Evolutionary conservation across 768 basidiomycete species (phyloP), one percentile per base, ranked within the genome.

Genomic region (Xerocomus spinulosus): DNA sequence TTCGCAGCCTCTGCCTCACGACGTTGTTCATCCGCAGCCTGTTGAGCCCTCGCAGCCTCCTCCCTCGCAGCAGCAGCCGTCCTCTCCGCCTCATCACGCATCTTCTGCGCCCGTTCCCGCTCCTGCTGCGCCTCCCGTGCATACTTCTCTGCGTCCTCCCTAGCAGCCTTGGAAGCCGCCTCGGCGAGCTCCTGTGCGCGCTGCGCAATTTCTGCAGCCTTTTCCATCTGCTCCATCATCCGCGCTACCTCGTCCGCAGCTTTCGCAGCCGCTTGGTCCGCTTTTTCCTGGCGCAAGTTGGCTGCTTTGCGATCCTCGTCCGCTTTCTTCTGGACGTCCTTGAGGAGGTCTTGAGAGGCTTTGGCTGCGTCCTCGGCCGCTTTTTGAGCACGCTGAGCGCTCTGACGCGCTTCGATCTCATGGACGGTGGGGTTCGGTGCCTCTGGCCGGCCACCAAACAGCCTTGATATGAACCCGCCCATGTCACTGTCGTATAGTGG

Each of bases 1-100:
- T 36, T 63, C 0, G 46, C 54, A 1, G 47, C 49, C 37, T 51
- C 52, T 1, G 63, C 61, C 5, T 51, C 41, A 12, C 39, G 48
- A 13, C 51, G 53, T n/a, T 63, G 55, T n/a, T 54, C 58, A 9
- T 61, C 54, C 0, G 55, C 60, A 24, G 23, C 52, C 23, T 9
- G 28, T 9, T 44, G 57, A 3, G 53, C 50, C 14, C 42, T 52
- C 15, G 50, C 50, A 0, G 50, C 49, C 2, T 57, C 57, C 32
- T 56, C 46, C 35, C n/a, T 53, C 5, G 50, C 57, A 21, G 49
- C 48, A 2, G 10, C 39, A 13, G 51, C 52, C 15, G 44, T 52
- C 25, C 18, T 52, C 49, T 55, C 43, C 8, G 54, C 58, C 2
- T 61, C 61, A 17, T 54, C 54, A 12, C 29, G 46, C 2, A 58